Evolutionary conservation across 2,329 filamentous ascomycete genomes (phyloP), one percentile per base, ranked within the genome.

Genomic region (Microcyclospora tardicrescens): DNA sequence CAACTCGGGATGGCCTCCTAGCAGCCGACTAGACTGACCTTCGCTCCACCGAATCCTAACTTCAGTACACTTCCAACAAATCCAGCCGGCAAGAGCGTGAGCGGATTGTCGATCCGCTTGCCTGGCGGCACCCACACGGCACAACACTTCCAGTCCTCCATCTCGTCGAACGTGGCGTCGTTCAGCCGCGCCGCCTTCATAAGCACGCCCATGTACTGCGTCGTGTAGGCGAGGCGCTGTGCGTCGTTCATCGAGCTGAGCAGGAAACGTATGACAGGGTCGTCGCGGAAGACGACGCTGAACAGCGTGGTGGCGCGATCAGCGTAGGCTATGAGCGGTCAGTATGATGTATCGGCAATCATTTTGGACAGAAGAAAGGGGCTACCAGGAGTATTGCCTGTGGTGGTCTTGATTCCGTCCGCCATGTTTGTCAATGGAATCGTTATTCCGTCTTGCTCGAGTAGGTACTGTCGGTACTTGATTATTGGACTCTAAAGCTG

Each of bases 181-280:
- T 52, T 53, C 33, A 54, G 41, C 3, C 36, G 36, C 10, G 51
- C 46, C 27, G 48, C 50, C 28, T 45, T 50, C 19, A 46, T 31
- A 1, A 54, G 38, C 10, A 37, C 36, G 16, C 36, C 33, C 34
- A 52, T 45, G 43, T 49, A 55, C 11, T 42, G 28, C 16, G 39
- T 16, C 14, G 49, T 41, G 41, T 51, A 51, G 10, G 41, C 42
- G 2, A 43, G 32, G 6, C 47, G 44, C 10, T 41, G 36, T 8
- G 36, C 13, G 0, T 28, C 33, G 2, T 40, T 10, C 1, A 55
- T 35, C 1, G 38, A 40, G 34, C 39, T 43, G 31, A 51, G 42
- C 36, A 52, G 37, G 45, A 44, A 55, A 12, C 35, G 31, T 19
- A 54, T 44, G 15, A 41, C 47, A 2, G 51, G 52, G 30, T 55